Evolutionary conservation across 306 rosid genomes (phyloP).

Genomic region (Vigna trinervia): DNA sequence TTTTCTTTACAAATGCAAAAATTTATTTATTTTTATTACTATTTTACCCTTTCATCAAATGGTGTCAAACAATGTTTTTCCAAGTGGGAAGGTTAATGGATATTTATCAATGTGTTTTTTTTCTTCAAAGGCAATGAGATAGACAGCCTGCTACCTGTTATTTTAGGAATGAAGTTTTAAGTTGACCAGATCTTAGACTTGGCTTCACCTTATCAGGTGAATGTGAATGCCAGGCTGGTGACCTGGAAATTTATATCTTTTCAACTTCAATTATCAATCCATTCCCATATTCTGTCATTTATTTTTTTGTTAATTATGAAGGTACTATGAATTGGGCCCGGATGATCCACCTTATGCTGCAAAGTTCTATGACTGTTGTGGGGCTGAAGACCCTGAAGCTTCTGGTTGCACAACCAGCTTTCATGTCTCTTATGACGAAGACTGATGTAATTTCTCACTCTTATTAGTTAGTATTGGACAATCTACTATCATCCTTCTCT

Average conservation of each 20-base stretch:
- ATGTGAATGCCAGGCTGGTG: not conserved
- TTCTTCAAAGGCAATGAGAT: not conserved
- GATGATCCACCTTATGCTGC: constrained; percentile 86
- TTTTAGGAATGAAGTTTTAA: constrained; percentile 29
- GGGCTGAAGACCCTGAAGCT: constrained; percentile 84
- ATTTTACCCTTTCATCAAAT: too few species aligned
- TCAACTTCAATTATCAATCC: constrained; percentile 10
- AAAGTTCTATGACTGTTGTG: constrained; percentile 94
- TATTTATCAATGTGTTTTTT: not conserved
- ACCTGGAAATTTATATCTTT: not conserved
- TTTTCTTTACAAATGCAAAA: too few species aligned
- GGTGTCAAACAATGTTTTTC: too few species aligned
- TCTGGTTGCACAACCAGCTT: constrained; percentile 80
- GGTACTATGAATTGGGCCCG: constrained; percentile 87
- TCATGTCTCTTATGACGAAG: constrained; percentile 83
- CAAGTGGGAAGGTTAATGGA: not conserved
- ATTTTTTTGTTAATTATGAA: constrained; percentile 42
- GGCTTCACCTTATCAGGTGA: constrained; percentile 11
- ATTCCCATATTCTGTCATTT: constrained; percentile 23
- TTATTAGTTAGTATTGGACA: constrained; percentile 2
- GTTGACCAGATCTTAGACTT: not conserved
- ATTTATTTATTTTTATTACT: too few species aligned
- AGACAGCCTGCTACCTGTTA: not conserved
- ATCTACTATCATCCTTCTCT: constrained; percentile 13
- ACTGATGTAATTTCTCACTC: constrained; percentile 46